phyloP scores from a whole-genome alignment of 108 stramenopile species.

The Pseudonitzschia pungens region DNA sequence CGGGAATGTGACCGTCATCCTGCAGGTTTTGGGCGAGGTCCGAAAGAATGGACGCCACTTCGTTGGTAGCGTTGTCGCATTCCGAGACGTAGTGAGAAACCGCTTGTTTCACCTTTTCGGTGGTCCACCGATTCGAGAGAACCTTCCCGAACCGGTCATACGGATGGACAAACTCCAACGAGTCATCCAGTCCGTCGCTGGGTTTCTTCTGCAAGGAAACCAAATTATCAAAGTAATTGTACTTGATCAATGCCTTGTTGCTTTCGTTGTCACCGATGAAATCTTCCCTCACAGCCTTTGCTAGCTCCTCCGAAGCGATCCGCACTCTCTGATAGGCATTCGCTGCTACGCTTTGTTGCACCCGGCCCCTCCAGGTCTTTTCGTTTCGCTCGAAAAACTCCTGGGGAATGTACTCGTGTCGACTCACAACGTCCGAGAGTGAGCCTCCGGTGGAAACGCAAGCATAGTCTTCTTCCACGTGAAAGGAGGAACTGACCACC shows the following conservation, averaged over 20 bases:
- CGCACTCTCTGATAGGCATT: constrained; percentile 51
- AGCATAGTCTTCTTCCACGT: constrained; percentile 27
- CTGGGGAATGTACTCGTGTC: constrained; percentile 37
- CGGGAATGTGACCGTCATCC: constrained; percentile 71
- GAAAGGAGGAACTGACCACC: constrained; percentile 53
- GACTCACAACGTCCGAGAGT: constrained; percentile 7
- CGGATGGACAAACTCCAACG: constrained; percentile 64
- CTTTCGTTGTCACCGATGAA: constrained; percentile 51
- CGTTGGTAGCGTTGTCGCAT: constrained; percentile 51
- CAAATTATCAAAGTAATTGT: constrained; percentile 88
- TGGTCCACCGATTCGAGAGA: constrained; percentile 78
- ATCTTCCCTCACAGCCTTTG: constrained; percentile 57
- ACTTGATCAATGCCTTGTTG: constrained; percentile 42
- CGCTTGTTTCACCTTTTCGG: constrained; percentile 73
- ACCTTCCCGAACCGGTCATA: constrained; percentile 86
- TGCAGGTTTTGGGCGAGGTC: constrained; percentile 50
- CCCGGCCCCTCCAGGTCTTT: constrained; percentile 66
- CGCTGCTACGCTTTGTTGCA: constrained; percentile 45
- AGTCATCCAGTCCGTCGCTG: constrained; percentile 22
- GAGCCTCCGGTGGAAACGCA: neutral
- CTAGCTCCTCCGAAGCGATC: constrained; percentile 42
- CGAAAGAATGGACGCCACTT: constrained; percentile 53
- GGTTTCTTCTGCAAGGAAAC: constrained; percentile 77
- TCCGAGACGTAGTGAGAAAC: constrained; percentile 68
- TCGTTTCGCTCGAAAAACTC: constrained; percentile 80